Percentiles rank a stretch among this genome's conserved stretches.
These are phyloP conservation scores for Fusarium siculi DNA, from an alignment of 2,329 filamentous ascomycete genomes.

Conservation along the genomic window DNA sequence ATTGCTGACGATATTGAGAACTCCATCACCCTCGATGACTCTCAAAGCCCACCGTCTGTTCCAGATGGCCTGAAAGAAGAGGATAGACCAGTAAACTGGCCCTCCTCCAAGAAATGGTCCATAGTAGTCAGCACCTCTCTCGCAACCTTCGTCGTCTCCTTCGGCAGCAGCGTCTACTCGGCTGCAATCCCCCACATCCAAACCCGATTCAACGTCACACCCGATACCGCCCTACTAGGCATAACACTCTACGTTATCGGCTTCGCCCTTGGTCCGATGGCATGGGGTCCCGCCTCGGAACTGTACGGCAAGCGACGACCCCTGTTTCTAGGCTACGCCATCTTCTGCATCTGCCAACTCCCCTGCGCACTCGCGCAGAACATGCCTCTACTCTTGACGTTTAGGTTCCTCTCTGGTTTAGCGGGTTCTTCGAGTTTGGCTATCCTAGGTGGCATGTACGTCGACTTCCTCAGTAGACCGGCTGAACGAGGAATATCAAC, in stretches of 20 bases:
- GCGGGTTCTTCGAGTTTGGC: neutral
- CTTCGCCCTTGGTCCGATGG: conserved; percentile 73
- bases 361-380: neutral
- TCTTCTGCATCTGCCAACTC: neutral
- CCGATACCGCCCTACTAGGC: neutral
- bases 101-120: neutral
- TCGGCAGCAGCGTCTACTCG: conserved; percentile 9
- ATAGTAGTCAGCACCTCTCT: conserved; percentile 3
- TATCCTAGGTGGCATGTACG: neutral
- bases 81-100: neutral
- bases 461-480: neutral
- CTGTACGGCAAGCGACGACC: neutral
- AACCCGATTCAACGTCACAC: neutral
- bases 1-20: neutral
- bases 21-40: neutral
- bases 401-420: neutral
- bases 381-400: neutral
- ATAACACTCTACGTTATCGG: conserved; percentile 14
- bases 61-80: rapidly evolving
- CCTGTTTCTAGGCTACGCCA: neutral
- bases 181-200: conserved; percentile 5
- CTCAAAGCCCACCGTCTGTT: neutral
- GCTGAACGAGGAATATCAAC: neutral
- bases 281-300: conserved; percentile 68
- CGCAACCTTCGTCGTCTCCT: conserved; percentile 10